phyloP scores from a whole-genome alignment of 176 grass and related monocot genomes.

The Thalia dealbata region DNA sequence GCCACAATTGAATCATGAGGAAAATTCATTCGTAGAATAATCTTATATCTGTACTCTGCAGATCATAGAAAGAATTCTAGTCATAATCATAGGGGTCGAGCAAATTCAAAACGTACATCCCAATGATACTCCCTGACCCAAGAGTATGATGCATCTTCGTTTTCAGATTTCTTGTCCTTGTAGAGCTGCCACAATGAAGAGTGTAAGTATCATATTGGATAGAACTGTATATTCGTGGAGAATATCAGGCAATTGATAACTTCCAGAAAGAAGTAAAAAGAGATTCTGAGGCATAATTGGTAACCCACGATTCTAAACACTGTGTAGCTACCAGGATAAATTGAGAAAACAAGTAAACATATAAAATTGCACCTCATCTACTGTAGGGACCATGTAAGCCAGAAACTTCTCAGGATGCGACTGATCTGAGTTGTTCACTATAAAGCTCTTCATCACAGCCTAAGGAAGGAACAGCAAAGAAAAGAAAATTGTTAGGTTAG shows the following conservation, averaged over 20 bases:
- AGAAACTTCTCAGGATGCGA: conserved; percentile 79
- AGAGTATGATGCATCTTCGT: conserved; percentile 67
- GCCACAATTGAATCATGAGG: background rate
- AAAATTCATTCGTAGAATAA: background rate
- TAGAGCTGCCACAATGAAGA: conserved; percentile 38
- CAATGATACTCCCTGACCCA: conserved; percentile 95
- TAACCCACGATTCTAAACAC: background rate
- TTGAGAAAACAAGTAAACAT: background rate
- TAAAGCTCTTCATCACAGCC: conserved; percentile 98
- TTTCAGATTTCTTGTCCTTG: conserved; percentile 72
- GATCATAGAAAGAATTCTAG: background rate
- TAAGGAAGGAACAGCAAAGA: conserved; percentile 23
- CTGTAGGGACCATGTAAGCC: conserved; percentile 80
- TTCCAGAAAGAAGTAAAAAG: background rate
- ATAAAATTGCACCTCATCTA: conserved; percentile 50
- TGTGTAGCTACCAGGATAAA: background rate
- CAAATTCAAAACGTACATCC: conserved; percentile 57
- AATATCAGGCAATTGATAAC: background rate
- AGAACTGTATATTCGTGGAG: background rate
- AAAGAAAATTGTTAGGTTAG: background rate
- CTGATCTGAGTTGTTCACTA: conserved; percentile 66
- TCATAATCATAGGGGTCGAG: background rate
- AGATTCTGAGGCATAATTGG: background rate
- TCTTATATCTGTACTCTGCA: background rate
- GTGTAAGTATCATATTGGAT: conserved; percentile 2